Percentiles rank a stretch among this genome's conserved stretches.
Evolutionary conservation across 2,329 filamentous ascomycete genomes (phyloP).

Genomic region (Cercospora sp.): DNA sequence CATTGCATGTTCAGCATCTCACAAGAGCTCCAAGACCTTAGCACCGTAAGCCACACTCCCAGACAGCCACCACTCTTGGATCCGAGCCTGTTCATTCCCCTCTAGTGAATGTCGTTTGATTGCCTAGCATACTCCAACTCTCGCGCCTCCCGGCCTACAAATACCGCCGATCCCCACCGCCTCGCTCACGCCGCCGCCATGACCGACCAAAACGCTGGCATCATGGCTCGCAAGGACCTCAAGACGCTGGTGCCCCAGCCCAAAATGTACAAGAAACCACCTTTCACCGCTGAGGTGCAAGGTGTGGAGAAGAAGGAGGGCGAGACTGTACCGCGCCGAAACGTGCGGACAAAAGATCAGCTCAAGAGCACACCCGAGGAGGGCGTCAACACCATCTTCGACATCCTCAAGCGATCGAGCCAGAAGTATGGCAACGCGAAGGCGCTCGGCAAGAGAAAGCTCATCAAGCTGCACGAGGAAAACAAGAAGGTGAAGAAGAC

Average conservation of each 20-base stretch:
- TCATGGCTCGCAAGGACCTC: conserved; percentile 44
- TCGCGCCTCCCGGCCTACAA: conserved; percentile 4
- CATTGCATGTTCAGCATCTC: conserved; percentile 1
- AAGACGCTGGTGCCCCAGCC: conserved; percentile 53
- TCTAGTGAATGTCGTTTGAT: conserved; percentile 27
- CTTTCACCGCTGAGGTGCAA: conserved; percentile 72
- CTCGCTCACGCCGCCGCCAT: neutral
- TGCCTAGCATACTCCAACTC: conserved; percentile 6
- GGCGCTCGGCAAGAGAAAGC: conserved; percentile 64
- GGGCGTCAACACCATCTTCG: conserved; percentile 74
- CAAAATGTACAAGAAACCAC: conserved; percentile 60
- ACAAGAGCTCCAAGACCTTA: conserved; percentile 2
- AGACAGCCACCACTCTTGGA: neutral
- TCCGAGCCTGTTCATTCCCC: neutral
- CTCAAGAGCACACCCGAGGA: conserved; percentile 66
- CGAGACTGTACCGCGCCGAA: conserved; percentile 80
- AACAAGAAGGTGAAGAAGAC: conserved; percentile 88
- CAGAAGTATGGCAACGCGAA: conserved; percentile 56
- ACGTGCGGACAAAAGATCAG: conserved; percentile 68
- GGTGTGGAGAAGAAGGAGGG: conserved; percentile 69
- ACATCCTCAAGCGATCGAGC: conserved; percentile 71
- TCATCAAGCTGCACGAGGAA: conserved; percentile 77
- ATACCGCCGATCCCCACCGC: neutral
- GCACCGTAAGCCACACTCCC: neutral
- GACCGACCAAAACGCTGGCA: conserved; percentile 20